phyloP scores from a whole-genome alignment of 192 early-diverging fungal species.

The Backusella tuberculispora region DNA sequence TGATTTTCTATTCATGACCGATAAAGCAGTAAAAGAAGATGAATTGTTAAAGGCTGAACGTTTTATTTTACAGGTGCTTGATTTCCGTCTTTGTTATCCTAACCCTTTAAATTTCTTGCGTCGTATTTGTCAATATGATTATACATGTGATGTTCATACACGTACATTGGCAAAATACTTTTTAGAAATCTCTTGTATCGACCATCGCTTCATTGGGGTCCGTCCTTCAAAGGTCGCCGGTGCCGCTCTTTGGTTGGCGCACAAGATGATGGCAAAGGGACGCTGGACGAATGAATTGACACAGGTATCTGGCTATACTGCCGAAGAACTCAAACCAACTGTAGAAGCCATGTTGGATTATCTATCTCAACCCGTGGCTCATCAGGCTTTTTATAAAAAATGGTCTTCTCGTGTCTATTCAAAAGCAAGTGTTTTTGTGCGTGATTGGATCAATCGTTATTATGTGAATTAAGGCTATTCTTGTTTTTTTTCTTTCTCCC shows the following conservation, averaged over 20 bases:
- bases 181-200: conserved; percentile 91
- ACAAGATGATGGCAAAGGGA: conserved; percentile 75
- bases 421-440: conserved; percentile 81
- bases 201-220: conserved; percentile 75
- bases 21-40: conserved; percentile 74
- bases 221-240: conserved; percentile 80
- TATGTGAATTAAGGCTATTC: conserved; percentile 16
- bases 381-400: conserved; percentile 83
- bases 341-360: conserved; percentile 76
- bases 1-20: conserved; percentile 88
- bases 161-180: conserved; percentile 94
- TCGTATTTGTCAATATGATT: conserved; percentile 84
- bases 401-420: conserved; percentile 81
- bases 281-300: conserved; percentile 79
- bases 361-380: conserved; percentile 51
- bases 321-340: conserved; percentile 64
- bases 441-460: conserved; percentile 71
- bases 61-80: conserved; percentile 85
- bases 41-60: conserved; percentile 93
- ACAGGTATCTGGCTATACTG: conserved; percentile 83
- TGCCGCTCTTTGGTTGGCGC: conserved; percentile 78
- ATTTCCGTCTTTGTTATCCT: conserved; percentile 88
- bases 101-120: conserved; percentile 93
- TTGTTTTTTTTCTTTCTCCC: not conserved
- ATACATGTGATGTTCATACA: conserved; percentile 84